These are phyloP conservation scores for Endoconidiophora laricicola DNA, from an alignment of 2,329 filamentous ascomycete species.

Conservation along the genomic window DNA sequence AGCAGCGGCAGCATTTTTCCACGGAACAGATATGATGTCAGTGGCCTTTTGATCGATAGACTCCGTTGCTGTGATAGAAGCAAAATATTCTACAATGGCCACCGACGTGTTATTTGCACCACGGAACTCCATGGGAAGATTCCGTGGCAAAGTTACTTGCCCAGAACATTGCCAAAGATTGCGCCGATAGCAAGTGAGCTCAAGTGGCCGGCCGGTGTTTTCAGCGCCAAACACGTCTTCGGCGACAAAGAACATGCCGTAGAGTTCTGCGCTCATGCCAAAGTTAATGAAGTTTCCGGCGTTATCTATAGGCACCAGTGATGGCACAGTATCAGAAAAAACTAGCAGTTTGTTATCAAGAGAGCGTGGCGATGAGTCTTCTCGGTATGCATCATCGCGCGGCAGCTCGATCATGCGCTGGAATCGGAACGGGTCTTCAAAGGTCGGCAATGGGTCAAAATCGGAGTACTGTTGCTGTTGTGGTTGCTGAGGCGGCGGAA, in stretches of 20 bases:
- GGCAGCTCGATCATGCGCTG: slow-evolving; percentile 30
- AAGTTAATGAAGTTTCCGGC: slow-evolving; percentile 45
- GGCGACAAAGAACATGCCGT: slow-evolving; percentile 79
- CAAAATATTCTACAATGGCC: slow-evolving; percentile 60
- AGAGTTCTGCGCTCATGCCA: slow-evolving; percentile 56
- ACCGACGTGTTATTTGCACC: slow-evolving; percentile 29
- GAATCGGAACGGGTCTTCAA: slow-evolving; percentile 50
- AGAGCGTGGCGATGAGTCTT: slow-evolving; percentile 33
- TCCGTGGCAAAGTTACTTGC: slow-evolving; percentile 45
- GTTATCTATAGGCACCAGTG: slow-evolving; percentile 48
- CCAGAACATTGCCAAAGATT: slow-evolving; percentile 94
- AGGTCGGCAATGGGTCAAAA: slow-evolving; percentile 21
- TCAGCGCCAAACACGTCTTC: slow-evolving; percentile 60
- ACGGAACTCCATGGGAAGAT: slow-evolving; percentile 5
- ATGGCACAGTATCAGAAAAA: slow-evolving; percentile 48
- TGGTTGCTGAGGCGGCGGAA: neutral
- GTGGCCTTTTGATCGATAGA: slow-evolving; percentile 83
- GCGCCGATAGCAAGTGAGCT: slow-evolving; percentile 85
- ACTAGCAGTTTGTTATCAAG: slow-evolving; percentile 57
- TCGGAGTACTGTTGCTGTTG: neutral
- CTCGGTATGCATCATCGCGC: slow-evolving; percentile 17
- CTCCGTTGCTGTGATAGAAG: slow-evolving; percentile 72
- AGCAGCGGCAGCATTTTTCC: slow-evolving; percentile 61
- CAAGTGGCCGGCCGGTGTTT: slow-evolving; percentile 42
- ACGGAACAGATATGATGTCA: slow-evolving; percentile 91